Evolutionary conservation across 2,329 filamentous ascomycete genomes (phyloP).

Genomic region (Beauveria sp.): DNA sequence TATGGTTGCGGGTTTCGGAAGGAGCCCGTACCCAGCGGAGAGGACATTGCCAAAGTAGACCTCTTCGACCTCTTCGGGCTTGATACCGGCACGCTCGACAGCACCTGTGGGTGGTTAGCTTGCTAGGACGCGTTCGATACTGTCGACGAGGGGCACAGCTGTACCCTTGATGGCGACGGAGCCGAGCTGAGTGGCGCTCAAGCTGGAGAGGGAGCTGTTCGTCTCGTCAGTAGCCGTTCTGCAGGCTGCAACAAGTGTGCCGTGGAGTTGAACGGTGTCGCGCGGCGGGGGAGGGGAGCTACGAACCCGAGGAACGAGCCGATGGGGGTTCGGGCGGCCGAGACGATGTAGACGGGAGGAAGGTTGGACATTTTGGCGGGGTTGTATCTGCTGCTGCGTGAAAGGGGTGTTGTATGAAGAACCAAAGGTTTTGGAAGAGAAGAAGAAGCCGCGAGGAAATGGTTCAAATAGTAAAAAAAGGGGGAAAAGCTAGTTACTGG

Average conservation of each 20-base stretch:
- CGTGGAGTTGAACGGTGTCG: not conserved
- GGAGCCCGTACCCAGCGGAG: slow-evolving; percentile 69
- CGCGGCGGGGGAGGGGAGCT: slow-evolving; percentile 5
- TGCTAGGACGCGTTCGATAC: not conserved
- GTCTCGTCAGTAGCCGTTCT: not conserved
- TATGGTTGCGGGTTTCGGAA: not conserved
- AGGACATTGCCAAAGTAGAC: slow-evolving; percentile 98
- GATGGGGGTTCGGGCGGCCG: slow-evolving; percentile 80
- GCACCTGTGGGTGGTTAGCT: slow-evolving; percentile 44
- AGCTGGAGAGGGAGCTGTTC: slow-evolving; percentile 73
- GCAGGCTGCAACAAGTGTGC: not conserved
- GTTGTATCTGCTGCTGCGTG: not conserved
- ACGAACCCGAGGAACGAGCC: slow-evolving; percentile 87
- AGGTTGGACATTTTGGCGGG: slow-evolving; percentile 62
- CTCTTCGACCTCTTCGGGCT: slow-evolving; percentile 85
- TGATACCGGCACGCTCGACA: slow-evolving; percentile 80
- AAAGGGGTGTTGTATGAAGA: slow-evolving; percentile 1
- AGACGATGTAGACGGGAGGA: slow-evolving; percentile 92
- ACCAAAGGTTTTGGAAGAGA: slow-evolving; percentile 7
- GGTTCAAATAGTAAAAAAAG: not conserved
- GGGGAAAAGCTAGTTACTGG: not conserved
- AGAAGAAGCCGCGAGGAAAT: not conserved
- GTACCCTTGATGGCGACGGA: slow-evolving; percentile 87
- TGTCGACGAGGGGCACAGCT: slow-evolving; percentile 15
- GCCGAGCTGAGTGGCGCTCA: slow-evolving; percentile 80